Base-by-base conservation (phyloP, 2,329 filamentous ascomycete species). In the Cryphonectria carpinicola region DNA sequence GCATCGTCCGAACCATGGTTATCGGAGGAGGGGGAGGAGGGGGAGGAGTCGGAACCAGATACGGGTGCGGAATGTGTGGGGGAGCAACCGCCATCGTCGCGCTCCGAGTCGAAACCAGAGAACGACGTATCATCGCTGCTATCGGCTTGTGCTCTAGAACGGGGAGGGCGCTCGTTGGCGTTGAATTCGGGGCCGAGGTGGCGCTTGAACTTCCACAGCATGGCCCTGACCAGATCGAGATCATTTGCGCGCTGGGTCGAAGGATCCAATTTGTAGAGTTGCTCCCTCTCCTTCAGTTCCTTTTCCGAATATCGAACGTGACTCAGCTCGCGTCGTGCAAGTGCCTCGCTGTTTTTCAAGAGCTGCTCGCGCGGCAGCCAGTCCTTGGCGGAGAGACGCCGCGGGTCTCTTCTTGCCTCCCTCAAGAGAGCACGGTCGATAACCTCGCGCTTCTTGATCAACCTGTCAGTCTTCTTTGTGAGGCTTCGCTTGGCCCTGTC, bases 141-240 rank as follows among this genome's bases (percentile, higher is more conserved):
- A 19, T 19, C 37, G 13, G 14, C 22, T 25, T 13, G n/a, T 19
- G 22, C 56, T 3, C 17, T 17, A n/a, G 22, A 1, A 7, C 22
- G 28, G 17, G 37, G 19, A 32, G 46, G 28, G 7, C 39, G 65
- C 32, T 67, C 39, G 37, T 65, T 63, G 14, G 49, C 54, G 28
- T 72, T 37, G 46, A 76, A 56, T 37, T 71, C 68, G 17, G 75
- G 72, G 1, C 71, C 74, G 22, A 76, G 74, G 43, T 74, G 72
- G 63, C 72, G 71, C 66, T 74, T 74, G 68, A 76, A 76, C 37
- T 65, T 71, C 68, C 64, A 67, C 11, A 75, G 71, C 17, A 74
- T 71, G 19, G 68, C 65, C n/a, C 67, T 70, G 17, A 73, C 41
- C 14, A 76, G 52, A 43, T 75, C 69, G 49, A 71, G 64, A 67